A percentile compares a stretch with the other conserved stretches of the same genome.
phyloP scores from a whole-genome alignment of 1,284 basidiomycete species.

The Boletus albobrunnescens region DNA sequence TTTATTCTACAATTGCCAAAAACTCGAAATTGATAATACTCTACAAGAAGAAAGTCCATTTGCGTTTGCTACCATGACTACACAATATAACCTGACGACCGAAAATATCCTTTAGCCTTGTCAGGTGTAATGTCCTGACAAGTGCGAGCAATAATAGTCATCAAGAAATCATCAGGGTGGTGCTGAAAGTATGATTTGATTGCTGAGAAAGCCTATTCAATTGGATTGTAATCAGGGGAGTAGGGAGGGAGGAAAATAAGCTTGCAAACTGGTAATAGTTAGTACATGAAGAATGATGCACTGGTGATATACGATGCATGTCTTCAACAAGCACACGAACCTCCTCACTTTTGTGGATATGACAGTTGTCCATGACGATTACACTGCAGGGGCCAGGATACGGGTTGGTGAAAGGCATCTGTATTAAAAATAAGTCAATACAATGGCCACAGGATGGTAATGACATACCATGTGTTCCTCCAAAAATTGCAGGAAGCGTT shows the following conservation, averaged over 20 bases:
- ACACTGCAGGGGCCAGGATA: not conserved
- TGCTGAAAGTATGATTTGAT: not conserved
- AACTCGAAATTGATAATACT: too few species aligned
- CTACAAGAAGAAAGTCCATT: too few species aligned
- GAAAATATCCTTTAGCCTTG: not conserved
- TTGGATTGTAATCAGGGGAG: not conserved
- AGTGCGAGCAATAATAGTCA: not conserved
- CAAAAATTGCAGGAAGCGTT: too few species aligned
- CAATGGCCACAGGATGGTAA: not conserved
- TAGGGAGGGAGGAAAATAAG: not conserved
- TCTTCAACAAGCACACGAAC: not conserved
- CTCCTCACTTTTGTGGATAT: not conserved
- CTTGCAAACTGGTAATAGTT: not conserved
- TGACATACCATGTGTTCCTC: too few species aligned
- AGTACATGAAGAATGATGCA: not conserved
- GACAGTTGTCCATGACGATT: not conserved
- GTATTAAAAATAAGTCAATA: not conserved
- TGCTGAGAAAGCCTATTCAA: not conserved
- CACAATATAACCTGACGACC: not conserved
- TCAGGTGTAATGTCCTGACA: not conserved
- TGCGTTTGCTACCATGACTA: not conserved
- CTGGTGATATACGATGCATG: not conserved
- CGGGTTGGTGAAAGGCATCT: not conserved
- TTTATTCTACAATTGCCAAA: not conserved
- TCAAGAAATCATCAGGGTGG: not conserved